phyloP scores from a whole-genome alignment of 805 yeast genomes.

The Cyberlindnera americana region DNA sequence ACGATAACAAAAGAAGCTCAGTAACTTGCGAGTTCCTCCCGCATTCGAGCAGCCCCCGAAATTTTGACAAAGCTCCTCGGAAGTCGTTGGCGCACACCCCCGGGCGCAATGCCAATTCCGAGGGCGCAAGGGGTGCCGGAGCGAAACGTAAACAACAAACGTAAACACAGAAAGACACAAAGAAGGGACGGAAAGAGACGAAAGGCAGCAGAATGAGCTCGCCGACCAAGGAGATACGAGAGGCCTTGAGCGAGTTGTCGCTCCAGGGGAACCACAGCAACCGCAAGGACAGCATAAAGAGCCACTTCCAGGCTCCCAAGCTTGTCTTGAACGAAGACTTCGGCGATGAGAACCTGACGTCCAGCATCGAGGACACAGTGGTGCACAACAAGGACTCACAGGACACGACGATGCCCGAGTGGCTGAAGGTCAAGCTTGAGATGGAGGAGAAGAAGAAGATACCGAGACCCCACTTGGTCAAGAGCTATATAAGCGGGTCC shows the following conservation, averaged over 20 bases:
- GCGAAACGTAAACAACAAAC: too few relatives aligned
- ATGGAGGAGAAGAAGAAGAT: conserved; percentile 7
- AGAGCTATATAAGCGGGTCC: conserved; percentile 3
- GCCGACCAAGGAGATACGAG: conserved; percentile 20
- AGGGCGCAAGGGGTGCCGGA: not conserved
- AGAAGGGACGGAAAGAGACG: not conserved
- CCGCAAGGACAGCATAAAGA: conserved; percentile 4
- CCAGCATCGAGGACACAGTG: conserved; percentile 16
- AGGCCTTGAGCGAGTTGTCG: conserved; percentile 11
- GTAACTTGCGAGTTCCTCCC: too few relatives aligned
- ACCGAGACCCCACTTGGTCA: conserved; percentile 11
- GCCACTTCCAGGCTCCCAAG: conserved; percentile 11
- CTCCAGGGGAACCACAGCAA: conserved; percentile 4
- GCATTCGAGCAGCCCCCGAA: too few relatives aligned
- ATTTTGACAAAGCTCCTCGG: not conserved
- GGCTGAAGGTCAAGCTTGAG: conserved; percentile 20
- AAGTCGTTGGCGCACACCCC: not conserved
- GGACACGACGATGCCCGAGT: conserved; percentile 21
- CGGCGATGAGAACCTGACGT: conserved; percentile 14
- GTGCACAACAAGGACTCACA: conserved; percentile 15
- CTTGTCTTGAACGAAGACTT: conserved; percentile 10
- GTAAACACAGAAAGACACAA: not conserved
- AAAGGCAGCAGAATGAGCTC: conserved; percentile 5
- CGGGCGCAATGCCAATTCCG: not conserved
- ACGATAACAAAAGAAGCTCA: too few relatives aligned